phyloP scores from a whole-genome alignment of 768 basidiomycete species.

The Leccinum barrowsii region DNA sequence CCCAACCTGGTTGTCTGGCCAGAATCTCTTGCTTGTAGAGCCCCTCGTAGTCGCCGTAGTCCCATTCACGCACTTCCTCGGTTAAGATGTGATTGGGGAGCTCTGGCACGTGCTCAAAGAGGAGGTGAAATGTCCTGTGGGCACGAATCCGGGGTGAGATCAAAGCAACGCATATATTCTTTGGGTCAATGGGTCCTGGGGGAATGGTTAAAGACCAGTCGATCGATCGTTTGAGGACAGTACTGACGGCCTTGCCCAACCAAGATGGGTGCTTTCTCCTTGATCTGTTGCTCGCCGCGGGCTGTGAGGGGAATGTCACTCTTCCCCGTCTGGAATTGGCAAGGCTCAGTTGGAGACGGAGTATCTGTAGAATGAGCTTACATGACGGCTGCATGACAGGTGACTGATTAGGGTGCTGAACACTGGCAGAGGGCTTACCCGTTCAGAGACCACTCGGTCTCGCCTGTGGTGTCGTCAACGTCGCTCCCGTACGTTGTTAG shows the following conservation, averaged over 20 bases:
- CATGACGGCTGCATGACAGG: slow-evolving; percentile 51
- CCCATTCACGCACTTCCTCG: slow-evolving; percentile 79
- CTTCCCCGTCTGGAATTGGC: slow-evolving; percentile 66
- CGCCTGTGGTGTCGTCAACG: slow-evolving; percentile 45
- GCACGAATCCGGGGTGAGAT: slow-evolving; percentile 89
- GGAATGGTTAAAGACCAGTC: neutral
- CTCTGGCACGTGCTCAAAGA: slow-evolving; percentile 53
- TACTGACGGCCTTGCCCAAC: slow-evolving; percentile 77
- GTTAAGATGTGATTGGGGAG: slow-evolving; percentile 54
- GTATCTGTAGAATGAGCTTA: slow-evolving; percentile 29
- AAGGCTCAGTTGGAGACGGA: neutral
- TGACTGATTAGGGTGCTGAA: neutral
- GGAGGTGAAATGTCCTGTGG: slow-evolving; percentile 78
- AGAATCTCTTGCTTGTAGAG: slow-evolving; percentile 76
- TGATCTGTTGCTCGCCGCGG: slow-evolving; percentile 69
- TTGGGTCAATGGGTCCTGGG: slow-evolving; percentile 73
- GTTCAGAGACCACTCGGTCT: slow-evolving; percentile 92
- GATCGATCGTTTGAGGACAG: neutral
- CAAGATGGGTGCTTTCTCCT: slow-evolving; percentile 56
- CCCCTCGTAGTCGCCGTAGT: slow-evolving; percentile 91
- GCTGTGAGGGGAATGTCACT: slow-evolving; percentile 85
- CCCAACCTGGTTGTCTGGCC: slow-evolving; percentile 56
- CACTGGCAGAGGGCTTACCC: slow-evolving; percentile 45
- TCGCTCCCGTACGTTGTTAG: neutral
- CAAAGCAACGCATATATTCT: slow-evolving; percentile 67